phyloP scores from a whole-genome alignment of 2,329 filamentous ascomycete species.

The Septoria linicola region DNA sequence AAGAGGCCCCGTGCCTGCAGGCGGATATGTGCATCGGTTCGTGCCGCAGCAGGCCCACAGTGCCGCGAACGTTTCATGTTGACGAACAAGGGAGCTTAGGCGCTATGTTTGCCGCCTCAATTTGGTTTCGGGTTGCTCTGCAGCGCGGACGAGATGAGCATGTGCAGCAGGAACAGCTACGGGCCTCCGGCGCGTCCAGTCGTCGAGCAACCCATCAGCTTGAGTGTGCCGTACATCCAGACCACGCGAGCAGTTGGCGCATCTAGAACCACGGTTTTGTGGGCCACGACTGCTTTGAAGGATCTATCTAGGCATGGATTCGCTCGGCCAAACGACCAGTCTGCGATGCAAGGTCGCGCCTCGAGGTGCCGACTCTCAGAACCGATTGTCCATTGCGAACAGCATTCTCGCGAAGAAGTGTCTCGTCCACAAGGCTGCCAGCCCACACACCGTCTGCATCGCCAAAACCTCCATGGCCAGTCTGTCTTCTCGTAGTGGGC shows the following conservation, averaged over 20 bases:
- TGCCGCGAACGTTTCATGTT: constrained; percentile 7
- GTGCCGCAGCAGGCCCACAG: not conserved
- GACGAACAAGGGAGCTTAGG: constrained; percentile 11
- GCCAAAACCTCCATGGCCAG: constrained; percentile 75
- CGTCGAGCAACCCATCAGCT: not conserved
- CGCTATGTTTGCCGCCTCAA: constrained; percentile 9
- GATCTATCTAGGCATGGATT: constrained; percentile 23
- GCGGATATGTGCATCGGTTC: constrained; percentile 6
- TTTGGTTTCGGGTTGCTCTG: constrained; percentile 9
- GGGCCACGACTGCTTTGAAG: constrained; percentile 1
- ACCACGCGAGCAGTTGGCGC: constrained; percentile 6
- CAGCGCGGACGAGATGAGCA: constrained; percentile 16
- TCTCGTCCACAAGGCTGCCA: constrained; percentile 80
- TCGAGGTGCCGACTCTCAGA: constrained; percentile 18
- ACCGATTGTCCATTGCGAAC: constrained; percentile 80
- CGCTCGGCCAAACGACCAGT: constrained; percentile 5
- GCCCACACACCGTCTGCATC: constrained; percentile 73
- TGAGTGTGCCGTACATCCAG: constrained; percentile 18
- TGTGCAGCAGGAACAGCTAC: constrained; percentile 9
- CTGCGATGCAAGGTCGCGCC: constrained; percentile 22
- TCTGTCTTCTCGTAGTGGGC: constrained; percentile 82
- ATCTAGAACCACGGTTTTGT: constrained; percentile 6
- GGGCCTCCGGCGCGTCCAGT: constrained; percentile 3
- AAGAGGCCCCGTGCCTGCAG: constrained; percentile 4
- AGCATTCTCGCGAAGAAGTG: constrained; percentile 83